phyloP scores from a whole-genome alignment of 2,329 filamentous ascomycete genomes.

The Periconia macrospinosa region DNA sequence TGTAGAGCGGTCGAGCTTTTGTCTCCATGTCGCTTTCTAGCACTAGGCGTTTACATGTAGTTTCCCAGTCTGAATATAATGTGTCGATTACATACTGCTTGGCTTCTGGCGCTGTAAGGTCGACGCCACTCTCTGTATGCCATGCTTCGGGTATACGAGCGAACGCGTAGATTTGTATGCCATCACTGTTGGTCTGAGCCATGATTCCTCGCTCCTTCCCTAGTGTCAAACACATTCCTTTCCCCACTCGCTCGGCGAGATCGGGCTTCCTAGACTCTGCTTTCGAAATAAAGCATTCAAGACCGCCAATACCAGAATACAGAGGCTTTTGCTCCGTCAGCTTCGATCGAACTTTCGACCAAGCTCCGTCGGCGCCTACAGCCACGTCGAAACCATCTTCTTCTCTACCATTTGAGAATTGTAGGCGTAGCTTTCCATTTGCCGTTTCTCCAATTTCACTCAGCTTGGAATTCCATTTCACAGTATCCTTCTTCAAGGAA shows the following conservation, averaged over 20 bases:
- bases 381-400: slow-evolving; percentile 49
- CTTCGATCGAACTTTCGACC: slow-evolving; percentile 41
- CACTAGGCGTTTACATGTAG: slow-evolving; percentile 1
- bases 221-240: slow-evolving; percentile 35
- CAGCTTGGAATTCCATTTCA: slow-evolving; percentile 27
- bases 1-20: slow-evolving; percentile 55
- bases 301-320: slow-evolving; percentile 42
- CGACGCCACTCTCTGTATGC: slow-evolving; percentile 45
- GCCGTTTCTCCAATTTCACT: slow-evolving; percentile 12
- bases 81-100: slow-evolving; percentile 11
- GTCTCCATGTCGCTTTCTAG: slow-evolving; percentile 2
- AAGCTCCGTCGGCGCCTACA: slow-evolving; percentile 52
- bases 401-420: slow-evolving; percentile 39
- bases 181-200: slow-evolving; percentile 38
- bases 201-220: slow-evolving; percentile 29
- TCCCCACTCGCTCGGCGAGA: slow-evolving; percentile 36
- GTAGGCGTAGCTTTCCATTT: slow-evolving; percentile 13
- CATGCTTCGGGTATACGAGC: slow-evolving; percentile 38
- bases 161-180: slow-evolving; percentile 23
- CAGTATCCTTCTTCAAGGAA: slow-evolving; percentile 20
- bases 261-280: slow-evolving; percentile 27
- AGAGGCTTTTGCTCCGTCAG: slow-evolving; percentile 35
- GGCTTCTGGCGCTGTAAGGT: slow-evolving; percentile 43
- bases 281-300: slow-evolving; percentile 32
- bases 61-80: neutral